Evolutionary conservation across 164 flowering plant species (phyloP).

Genomic region (Saururus chinensis): DNA sequence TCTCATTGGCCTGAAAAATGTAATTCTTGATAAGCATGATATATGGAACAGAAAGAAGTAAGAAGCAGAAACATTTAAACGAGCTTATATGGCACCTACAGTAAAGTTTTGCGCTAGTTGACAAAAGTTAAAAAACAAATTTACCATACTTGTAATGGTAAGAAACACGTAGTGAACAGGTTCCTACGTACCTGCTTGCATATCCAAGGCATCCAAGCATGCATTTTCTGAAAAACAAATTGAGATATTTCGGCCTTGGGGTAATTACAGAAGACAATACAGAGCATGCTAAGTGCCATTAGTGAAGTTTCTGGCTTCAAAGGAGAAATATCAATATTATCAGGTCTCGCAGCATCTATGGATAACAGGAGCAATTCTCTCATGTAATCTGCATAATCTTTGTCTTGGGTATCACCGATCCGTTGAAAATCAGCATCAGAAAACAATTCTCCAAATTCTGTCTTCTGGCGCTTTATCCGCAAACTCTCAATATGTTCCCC

Average conservation of each 20-base stretch:
- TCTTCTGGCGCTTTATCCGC: slow-evolving; percentile 57
- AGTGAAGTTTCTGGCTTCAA: slow-evolving; percentile 46
- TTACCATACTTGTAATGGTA: neutral
- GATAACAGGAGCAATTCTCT: slow-evolving; percentile 29
- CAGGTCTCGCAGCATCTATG: slow-evolving; percentile 45
- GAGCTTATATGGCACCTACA: no score
- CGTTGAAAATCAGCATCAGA: slow-evolving; percentile 14
- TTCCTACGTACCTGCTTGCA: slow-evolving; percentile 49
- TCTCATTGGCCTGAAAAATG: slow-evolving; percentile 46
- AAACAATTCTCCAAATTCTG: slow-evolving; percentile 17
- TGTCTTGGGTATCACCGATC: slow-evolving; percentile 16
- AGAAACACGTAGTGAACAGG: neutral
- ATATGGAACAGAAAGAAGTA: no score
- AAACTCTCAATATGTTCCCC: slow-evolving; percentile 19
- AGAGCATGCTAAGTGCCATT: slow-evolving; percentile 74
- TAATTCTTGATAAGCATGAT: neutral
- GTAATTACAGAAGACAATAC: slow-evolving; percentile 45
- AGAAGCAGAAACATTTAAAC: no score
- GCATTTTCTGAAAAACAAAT: slow-evolving; percentile 39
- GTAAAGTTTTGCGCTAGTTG: no score
- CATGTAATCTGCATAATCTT: slow-evolving; percentile 42
- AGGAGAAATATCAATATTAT: slow-evolving; percentile 11
- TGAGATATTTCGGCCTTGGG: slow-evolving; percentile 33
- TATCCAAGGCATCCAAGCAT: slow-evolving; percentile 72
- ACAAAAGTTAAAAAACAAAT: no score